Percentiles rank a stretch among this genome's conserved stretches.
Conservation (phyloP, 192 early-diverging fungal species). For the Rhizophlyctis rosea region DNA sequence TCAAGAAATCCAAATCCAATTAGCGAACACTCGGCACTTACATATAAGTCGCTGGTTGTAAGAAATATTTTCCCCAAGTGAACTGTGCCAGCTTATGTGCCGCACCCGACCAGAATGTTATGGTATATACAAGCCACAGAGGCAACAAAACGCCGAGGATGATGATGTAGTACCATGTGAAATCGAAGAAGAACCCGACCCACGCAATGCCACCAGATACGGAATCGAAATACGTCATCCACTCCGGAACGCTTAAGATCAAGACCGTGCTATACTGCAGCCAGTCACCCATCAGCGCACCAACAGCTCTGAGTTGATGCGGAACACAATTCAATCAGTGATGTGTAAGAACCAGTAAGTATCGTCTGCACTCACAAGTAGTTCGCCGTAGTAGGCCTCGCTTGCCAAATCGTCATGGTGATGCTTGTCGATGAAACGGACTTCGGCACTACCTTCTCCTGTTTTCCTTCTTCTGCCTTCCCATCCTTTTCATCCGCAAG, state of each 20-base stretch:
- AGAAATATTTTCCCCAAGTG: no score
- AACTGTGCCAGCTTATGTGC: background rate
- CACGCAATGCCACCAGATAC: background rate
- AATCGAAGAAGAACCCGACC: background rate
- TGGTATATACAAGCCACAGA: background rate
- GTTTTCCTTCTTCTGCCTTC: background rate
- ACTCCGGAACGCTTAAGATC: background rate
- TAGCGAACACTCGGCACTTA: no score
- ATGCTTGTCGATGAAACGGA: no score
- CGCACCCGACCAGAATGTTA: background rate
- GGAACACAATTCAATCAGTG: background rate
- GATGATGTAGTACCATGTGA: background rate
- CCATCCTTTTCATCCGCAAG: background rate
- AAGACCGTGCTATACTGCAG: background rate
- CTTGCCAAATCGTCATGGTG: background rate
- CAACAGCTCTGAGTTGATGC: background rate
- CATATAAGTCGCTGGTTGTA: no score
- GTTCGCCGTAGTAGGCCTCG: background rate
- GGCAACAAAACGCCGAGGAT: background rate
- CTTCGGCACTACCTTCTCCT: no score
- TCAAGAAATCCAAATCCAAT: no score
- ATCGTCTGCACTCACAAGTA: background rate
- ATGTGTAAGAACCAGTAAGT: background rate
- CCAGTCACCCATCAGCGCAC: background rate
- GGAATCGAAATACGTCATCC: background rate